Evolutionary conservation across 345 rosid genomes (phyloP).

Genomic region (Gynandropsis gynandra): DNA sequence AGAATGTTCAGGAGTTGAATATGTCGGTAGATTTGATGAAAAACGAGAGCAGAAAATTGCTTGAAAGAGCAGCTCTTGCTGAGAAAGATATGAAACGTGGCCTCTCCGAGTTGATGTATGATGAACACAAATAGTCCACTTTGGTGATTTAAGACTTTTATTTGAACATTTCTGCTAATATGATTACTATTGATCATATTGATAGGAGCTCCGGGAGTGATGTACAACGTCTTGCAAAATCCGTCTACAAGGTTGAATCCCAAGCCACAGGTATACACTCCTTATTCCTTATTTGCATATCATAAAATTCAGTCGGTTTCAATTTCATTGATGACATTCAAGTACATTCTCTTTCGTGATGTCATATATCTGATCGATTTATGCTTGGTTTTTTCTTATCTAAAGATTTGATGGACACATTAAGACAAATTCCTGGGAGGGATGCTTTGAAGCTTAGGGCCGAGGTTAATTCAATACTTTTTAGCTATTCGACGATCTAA

Average conservation of each 20-base stretch:
- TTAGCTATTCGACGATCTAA: neutral
- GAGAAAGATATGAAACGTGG: conserved; percentile 82
- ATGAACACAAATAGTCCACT: neutral
- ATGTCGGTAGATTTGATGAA: conserved; percentile 78
- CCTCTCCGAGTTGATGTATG: conserved; percentile 61
- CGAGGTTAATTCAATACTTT: conserved; percentile 43
- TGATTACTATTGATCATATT: conserved; percentile 16
- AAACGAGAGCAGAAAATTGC: conserved; percentile 74
- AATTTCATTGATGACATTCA: conserved; percentile 1
- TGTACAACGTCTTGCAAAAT: conserved; percentile 61
- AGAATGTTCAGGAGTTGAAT: conserved; percentile 58
- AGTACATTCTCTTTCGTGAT: neutral
- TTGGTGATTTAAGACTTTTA: neutral
- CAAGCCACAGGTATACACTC: conserved; percentile 56
- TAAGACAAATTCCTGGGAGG: conserved; percentile 83
- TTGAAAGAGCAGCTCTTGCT: conserved; percentile 84
- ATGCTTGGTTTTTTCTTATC: conserved; percentile 4
- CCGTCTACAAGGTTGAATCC: conserved; percentile 65
- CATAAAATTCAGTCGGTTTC: conserved; percentile 1
- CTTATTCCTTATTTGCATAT: neutral
- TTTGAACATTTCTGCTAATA: conserved; percentile 9
- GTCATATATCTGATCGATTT: conserved; percentile 6
- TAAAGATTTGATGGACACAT: conserved; percentile 81
- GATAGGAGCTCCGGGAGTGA: conserved; percentile 68
- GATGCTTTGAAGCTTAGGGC: conserved; percentile 92